These are phyloP conservation scores for Backusella psychrophila DNA, from an alignment of 192 early-diverging fungal species.

Conservation along the genomic window DNA sequence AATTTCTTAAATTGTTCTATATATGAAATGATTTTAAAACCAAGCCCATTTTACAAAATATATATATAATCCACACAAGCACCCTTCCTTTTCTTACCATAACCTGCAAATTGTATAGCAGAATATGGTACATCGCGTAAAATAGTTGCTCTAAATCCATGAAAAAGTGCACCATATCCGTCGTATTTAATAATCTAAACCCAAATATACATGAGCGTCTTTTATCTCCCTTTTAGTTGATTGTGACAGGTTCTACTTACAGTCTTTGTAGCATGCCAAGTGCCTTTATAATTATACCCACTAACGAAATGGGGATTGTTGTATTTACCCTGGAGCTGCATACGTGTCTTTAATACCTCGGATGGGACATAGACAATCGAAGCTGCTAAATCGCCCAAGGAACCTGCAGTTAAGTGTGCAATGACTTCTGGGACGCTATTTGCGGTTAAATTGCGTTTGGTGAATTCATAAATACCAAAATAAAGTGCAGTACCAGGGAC, in stretches of 20 bases:
- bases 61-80: not conserved
- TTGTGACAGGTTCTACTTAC: slow-evolving; percentile 26
- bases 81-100: slow-evolving; percentile 36
- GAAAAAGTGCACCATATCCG: slow-evolving; percentile 57
- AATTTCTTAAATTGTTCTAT: slow-evolving; percentile 57
- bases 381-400: slow-evolving; percentile 53
- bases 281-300: slow-evolving; percentile 71
- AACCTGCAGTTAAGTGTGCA: slow-evolving; percentile 54
- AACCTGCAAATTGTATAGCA: slow-evolving; percentile 59
- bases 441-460: slow-evolving; percentile 50
- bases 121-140: slow-evolving; percentile 58
- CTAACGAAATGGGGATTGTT: slow-evolving; percentile 67
- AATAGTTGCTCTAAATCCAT: slow-evolving; percentile 56
- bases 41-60: not conserved
- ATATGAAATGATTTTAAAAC: not conserved
- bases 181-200: slow-evolving; percentile 57
- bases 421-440: slow-evolving; percentile 44
- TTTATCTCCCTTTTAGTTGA: not conserved
- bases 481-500: slow-evolving; percentile 57
- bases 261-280: slow-evolving; percentile 55
- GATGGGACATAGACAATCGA: slow-evolving; percentile 60
- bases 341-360: slow-evolving; percentile 69
- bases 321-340: slow-evolving; percentile 77
- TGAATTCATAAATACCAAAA: slow-evolving; percentile 58
- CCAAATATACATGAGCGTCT: not conserved